These are phyloP conservation scores for Hymenoscyphus occultus DNA, from an alignment of 2,329 filamentous ascomycete genomes.

Conservation along the genomic window DNA sequence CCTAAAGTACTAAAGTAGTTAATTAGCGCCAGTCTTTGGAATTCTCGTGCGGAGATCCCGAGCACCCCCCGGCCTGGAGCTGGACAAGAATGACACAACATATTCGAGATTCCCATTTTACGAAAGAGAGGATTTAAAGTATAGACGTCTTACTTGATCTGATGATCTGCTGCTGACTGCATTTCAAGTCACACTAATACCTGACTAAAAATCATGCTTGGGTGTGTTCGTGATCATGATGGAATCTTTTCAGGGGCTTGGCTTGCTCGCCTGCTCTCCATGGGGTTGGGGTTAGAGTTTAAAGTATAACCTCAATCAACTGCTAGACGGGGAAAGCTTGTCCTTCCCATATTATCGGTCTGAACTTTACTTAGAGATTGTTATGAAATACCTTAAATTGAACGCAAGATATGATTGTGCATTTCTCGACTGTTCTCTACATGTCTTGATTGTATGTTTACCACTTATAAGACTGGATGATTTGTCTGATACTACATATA, in stretches of 20 bases:
- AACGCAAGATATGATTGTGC: no score
- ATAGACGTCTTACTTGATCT: background rate
- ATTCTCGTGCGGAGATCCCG: no score
- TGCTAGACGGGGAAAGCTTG: background rate
- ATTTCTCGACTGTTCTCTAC: no score
- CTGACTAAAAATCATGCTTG: background rate
- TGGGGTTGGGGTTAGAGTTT: background rate
- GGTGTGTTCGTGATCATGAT: background rate
- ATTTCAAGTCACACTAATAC: background rate
- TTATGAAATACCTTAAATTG: no score
- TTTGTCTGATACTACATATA: no score
- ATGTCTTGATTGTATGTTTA: no score
- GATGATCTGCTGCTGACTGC: slow-evolving; percentile 3
- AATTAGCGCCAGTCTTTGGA: no score
- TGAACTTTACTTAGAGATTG: no score
- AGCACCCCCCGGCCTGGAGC: background rate
- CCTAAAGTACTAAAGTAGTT: no score
- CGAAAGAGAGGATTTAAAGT: background rate
- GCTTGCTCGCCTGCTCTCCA: background rate
- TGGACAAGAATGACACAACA: background rate
- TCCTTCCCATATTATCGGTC: background rate
- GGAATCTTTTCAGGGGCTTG: background rate
- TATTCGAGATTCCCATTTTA: background rate
- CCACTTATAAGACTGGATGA: no score
- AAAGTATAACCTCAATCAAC: background rate